Evolutionary conservation across 2,329 filamentous ascomycete species (phyloP).

Genomic region (Ramichloridium luteum): DNA sequence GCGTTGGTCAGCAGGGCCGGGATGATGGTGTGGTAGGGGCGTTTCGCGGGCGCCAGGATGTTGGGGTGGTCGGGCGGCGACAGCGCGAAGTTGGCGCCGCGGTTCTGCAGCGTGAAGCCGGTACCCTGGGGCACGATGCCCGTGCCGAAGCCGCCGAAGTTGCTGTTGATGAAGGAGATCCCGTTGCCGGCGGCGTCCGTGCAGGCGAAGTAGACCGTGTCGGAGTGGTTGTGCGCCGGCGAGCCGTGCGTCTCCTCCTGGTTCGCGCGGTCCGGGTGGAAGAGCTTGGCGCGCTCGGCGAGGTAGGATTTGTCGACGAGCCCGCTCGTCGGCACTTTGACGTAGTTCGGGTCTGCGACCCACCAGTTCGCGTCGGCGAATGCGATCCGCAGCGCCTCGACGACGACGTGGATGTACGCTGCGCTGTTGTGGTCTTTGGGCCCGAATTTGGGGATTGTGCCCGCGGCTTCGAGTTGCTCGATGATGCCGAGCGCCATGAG

Average conservation of each 20-base stretch:
- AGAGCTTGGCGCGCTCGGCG: conserved; percentile 53
- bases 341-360: conserved; percentile 68
- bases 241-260: conserved; percentile 57
- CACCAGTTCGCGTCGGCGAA: conserved; percentile 89
- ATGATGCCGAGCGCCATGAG: conserved; percentile 89
- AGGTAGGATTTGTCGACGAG: conserved; percentile 67
- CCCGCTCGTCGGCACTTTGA: conserved; percentile 54
- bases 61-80: conserved; percentile 59
- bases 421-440: conserved; percentile 68
- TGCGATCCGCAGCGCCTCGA: conserved; percentile 77
- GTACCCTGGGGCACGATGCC: conserved; percentile 72
- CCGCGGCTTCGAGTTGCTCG: conserved; percentile 65
- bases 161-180: conserved; percentile 93
- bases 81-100: conserved; percentile 75
- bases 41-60: conserved; percentile 63
- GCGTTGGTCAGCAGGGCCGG: conserved; percentile 77
- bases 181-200: conserved; percentile 76
- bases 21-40: conserved; percentile 97
- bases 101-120: conserved; percentile 90
- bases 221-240: conserved; percentile 71
- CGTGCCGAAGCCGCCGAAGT: conserved; percentile 81
- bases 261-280: conserved; percentile 41
- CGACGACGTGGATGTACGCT: conserved; percentile 63
- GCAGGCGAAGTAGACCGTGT: conserved; percentile 89
- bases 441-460: conserved; percentile 60